Base-by-base conservation (phyloP, 192 early-diverging fungal genomes). In the Linderina pennispora region DNA sequence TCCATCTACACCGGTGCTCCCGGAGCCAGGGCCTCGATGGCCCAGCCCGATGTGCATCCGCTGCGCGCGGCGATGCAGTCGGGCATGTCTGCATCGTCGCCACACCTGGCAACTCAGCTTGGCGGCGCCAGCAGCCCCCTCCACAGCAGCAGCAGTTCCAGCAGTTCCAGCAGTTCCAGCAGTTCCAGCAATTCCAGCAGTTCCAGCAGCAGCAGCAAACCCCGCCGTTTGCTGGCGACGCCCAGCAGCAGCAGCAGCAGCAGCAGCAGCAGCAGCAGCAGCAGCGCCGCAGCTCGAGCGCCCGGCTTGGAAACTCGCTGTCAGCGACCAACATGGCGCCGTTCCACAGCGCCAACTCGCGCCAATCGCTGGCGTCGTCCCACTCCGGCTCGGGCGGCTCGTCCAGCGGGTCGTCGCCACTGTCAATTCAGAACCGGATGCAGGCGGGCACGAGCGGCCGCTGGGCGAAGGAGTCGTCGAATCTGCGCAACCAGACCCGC, bases 41-140 rank as follows among this genome's bases (percentile, higher is more conserved):
- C 65, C 6, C 48, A 46, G 4, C 44, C 48, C 2, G 70, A 74
- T 40, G 50, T 66, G 26, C 70, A 74, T 23, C 70, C 70, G 40
- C 52, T 74, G 55, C 63, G 70, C 8, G 70, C 70, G 8, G 63
- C 70, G 10, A 74, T 74, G 70, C 63, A 67, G 51, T 74, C 70
- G 5, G 58, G 70, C 17, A 74, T 74, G 70, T 74, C 70, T 15
- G 32, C 50, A 17, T 74, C 70, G 23, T 45, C 70, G 36, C 70
- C 70, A n/a, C 63, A 74, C 15, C 48, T 74, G 40, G 58, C 48
- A 41, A 55, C 50, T 58, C 45, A 53, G 43, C 51, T 10, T 53
- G 62, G 34, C 34, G 37, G 8, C 53, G 50, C 36, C 58, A 66
- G 26, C 40, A 44, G 40, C 43, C 11, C 5, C 11, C 11, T 11